Evolutionary conservation across 108 stramenopile genomes (phyloP), one percentile per base, ranked within the genome.

Genomic region (Skeletonema costatum): DNA sequence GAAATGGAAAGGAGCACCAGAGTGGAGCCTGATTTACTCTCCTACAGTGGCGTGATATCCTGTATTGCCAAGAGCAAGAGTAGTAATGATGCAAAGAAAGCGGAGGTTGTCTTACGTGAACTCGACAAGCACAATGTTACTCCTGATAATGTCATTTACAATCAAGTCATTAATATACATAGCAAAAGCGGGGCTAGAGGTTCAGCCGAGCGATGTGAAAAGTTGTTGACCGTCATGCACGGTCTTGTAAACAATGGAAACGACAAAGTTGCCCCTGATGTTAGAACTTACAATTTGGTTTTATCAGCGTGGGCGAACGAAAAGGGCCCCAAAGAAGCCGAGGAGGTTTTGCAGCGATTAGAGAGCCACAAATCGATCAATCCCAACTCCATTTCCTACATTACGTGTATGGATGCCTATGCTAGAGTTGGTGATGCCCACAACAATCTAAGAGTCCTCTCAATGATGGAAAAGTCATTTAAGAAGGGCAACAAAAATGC

Each of bases 351-450:
- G 65, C 50, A 51, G 13, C 59, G 74, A 59, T 14, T 74, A n/a
- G 74, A 66, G n/a, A 32, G 12, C n/a, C 64, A 74, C 29, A 16
- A 31, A 2, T 12, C 53, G 9, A 71, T 76, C 60, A 21, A 63
- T 21, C 70, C 75, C 30, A 71, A 74, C 56, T 56, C 70, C 32
- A 76, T 71, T 19, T 73, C 77, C 0, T 74, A 44, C 72, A 65
- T 67, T 5, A 71, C 71, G 16, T 80, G 76, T 16, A 64, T 89
- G 41, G 87, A 89, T 35, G 77, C 86, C 8, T 81, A 63, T 36
- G 86, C 86, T 30, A 73, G 60, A 46, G 77, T 66, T 60, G 71
- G 76, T 41, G 76, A 83, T 42, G 64, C 53, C 1, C 75, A 80
- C 62, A 75, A 84, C 2, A 51, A 51, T 42, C 56, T 44, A 2